Conservation (phyloP, 1,284 basidiomycete genomes). For the Cerioporus squamosus region DNA sequence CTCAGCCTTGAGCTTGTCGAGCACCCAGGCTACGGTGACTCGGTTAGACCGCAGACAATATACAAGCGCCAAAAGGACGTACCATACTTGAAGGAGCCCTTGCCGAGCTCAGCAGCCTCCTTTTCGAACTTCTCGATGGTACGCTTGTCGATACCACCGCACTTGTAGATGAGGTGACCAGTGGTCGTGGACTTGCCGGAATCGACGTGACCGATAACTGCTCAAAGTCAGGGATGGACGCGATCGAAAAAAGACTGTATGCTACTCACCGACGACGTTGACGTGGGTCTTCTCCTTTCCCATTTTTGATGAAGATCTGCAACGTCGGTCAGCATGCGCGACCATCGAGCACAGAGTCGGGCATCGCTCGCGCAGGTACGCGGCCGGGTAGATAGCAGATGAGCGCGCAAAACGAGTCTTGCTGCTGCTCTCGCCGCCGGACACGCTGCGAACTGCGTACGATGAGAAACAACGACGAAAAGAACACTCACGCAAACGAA, state of each 20-base stretch:
- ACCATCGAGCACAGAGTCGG: not conserved
- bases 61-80: slow-evolving; percentile 36
- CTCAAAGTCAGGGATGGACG: slow-evolving; percentile 9
- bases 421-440: slow-evolving; percentile 12
- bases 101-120: slow-evolving; percentile 99
- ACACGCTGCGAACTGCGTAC: slow-evolving; percentile 6
- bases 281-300: slow-evolving; percentile 90
- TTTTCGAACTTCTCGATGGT: slow-evolving; percentile 99
- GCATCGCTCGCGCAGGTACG: slow-evolving; percentile 4
- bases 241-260: not conserved
- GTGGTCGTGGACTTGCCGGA: slow-evolving; percentile 99
- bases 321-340: slow-evolving; percentile 5
- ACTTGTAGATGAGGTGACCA: slow-evolving; percentile 99
- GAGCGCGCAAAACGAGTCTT: slow-evolving; percentile 18
- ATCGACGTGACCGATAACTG: slow-evolving; percentile 98
- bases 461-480: slow-evolving; percentile 4
- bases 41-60: slow-evolving; percentile 14
- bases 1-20: slow-evolving; percentile 99
- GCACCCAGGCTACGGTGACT: slow-evolving; percentile 86
- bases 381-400: slow-evolving; percentile 23
- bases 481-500: slow-evolving; percentile 36
- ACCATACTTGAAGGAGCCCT: slow-evolving; percentile 99
- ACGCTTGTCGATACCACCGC: slow-evolving; percentile 99
- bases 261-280: slow-evolving; percentile 86
- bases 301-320: slow-evolving; percentile 58